These are phyloP conservation scores for Angomonas ambiguus DNA, from an alignment of 208 protist genomes.

Conservation along the genomic window DNA sequence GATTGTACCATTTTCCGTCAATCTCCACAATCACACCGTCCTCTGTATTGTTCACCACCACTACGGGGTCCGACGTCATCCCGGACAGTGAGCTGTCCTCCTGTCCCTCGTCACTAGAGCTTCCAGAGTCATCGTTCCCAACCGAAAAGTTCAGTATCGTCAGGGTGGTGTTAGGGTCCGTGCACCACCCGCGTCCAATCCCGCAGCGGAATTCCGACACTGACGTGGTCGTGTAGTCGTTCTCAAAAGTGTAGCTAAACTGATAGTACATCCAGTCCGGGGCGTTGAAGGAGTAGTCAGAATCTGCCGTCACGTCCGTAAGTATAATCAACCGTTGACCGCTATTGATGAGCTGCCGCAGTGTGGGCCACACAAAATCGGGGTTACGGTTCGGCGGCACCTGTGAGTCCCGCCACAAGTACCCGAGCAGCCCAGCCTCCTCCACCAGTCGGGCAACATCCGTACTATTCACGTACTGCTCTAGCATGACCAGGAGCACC, in stretches of 20 bases:
- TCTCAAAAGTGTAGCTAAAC: conserved; percentile 33
- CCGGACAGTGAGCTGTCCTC: not conserved
- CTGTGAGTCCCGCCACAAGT: conserved; percentile 29
- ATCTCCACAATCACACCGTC: not conserved
- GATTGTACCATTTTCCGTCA: not conserved
- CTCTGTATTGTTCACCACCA: not conserved
- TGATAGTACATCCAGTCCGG: conserved; percentile 36
- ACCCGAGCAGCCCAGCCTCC: conserved; percentile 24
- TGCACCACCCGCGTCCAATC: conserved; percentile 34
- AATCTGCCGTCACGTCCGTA: conserved; percentile 20
- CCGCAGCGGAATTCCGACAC: conserved; percentile 21
- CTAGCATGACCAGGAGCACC: conserved; percentile 33
- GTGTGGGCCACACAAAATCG: conserved; percentile 30
- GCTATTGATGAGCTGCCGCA: conserved; percentile 19
- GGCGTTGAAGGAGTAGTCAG: not conserved
- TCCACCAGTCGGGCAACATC: conserved; percentile 19
- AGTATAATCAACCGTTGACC: conserved; percentile 28
- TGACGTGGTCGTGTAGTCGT: conserved; percentile 22
- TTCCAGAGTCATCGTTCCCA: not conserved
- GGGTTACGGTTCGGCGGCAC: conserved; percentile 25
- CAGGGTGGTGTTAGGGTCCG: not conserved
- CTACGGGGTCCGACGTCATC: too few relatives aligned
- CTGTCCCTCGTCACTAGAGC: not conserved
- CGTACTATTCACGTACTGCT: conserved; percentile 40
- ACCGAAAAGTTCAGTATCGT: not conserved